Conservation (phyloP, 2,329 filamentous ascomycete species). For the Nigrospora sphaerica region DNA sequence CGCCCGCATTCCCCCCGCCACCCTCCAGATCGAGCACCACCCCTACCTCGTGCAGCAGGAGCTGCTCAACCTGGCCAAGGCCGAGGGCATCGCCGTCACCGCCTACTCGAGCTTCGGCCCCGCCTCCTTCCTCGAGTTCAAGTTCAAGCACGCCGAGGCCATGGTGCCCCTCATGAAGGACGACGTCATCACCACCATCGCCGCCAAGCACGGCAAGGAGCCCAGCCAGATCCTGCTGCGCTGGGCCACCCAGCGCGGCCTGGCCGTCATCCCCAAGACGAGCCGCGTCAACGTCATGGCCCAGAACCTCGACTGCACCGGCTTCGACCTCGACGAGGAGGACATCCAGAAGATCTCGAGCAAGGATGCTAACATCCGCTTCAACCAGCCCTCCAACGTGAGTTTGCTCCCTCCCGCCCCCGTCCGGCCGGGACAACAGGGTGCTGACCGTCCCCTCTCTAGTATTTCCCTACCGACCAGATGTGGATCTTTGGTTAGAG, state of each 20-base stretch:
- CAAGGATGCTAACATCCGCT: constrained; percentile 61
- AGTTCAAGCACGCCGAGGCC: constrained; percentile 60
- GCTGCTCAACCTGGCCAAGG: constrained; percentile 62
- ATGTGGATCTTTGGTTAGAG: constrained; percentile 51
- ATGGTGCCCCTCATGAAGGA: constrained; percentile 67
- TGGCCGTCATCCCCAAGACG: constrained; percentile 79
- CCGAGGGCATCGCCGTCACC: constrained; percentile 66
- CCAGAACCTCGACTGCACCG: constrained; percentile 60
- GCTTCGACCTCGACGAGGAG: constrained; percentile 57
- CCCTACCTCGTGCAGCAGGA: constrained; percentile 74
- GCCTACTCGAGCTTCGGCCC: constrained; percentile 83
- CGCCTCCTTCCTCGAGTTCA: constrained; percentile 69
- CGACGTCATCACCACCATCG: constrained; percentile 54
- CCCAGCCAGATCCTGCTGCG: constrained; percentile 76
- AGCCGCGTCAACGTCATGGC: constrained; percentile 44
- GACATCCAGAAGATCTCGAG: constrained; percentile 62
- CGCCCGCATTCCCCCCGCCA: constrained; percentile 65
- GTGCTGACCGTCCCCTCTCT: constrained; percentile 9
- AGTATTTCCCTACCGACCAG: constrained; percentile 50
- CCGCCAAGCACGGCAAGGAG: constrained; percentile 63
- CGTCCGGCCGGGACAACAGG: constrained; percentile 6
- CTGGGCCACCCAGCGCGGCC: constrained; percentile 77
- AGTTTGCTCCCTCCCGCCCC: constrained; percentile 24
- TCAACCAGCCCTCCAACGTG: constrained; percentile 70
- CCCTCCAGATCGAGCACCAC: constrained; percentile 86